phyloP scores from a whole-genome alignment of 2,329 filamentous ascomycete genomes.

The Coleophoma eucalyptorum region DNA sequence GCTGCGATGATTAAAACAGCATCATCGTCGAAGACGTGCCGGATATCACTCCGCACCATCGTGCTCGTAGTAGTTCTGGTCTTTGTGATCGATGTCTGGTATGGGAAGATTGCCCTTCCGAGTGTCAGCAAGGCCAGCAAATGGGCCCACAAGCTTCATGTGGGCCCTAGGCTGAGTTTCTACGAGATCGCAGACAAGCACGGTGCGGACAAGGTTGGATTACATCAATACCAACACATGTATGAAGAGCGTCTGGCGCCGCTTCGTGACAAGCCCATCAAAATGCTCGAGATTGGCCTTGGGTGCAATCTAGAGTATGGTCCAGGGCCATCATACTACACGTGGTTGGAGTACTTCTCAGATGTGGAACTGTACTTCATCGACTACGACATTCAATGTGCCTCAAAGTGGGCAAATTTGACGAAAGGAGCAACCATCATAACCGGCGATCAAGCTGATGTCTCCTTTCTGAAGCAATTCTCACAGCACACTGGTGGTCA shows the following conservation, averaged over 20 bases:
- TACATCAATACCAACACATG: slow-evolving; percentile 35
- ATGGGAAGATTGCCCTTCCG: too few species aligned
- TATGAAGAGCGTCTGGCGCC: slow-evolving; percentile 34
- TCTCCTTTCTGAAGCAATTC: slow-evolving; percentile 31
- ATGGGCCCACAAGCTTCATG: too few species aligned
- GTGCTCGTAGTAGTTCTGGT: too few species aligned
- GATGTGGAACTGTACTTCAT: slow-evolving; percentile 37
- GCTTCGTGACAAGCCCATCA: slow-evolving; percentile 28
- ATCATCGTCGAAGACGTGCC: too few species aligned
- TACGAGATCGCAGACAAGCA: slow-evolving; percentile 31
- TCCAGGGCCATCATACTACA: slow-evolving; percentile 34
- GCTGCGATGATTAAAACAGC: too few species aligned
- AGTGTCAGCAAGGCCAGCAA: too few species aligned
- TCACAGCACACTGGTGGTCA: slow-evolving; percentile 26
- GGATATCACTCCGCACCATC: too few species aligned
- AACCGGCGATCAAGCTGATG: slow-evolving; percentile 35
- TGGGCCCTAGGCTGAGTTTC: slow-evolving; percentile 13
- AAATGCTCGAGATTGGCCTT: slow-evolving; percentile 38
- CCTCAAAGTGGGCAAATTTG: slow-evolving; percentile 29
- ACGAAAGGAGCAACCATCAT: slow-evolving; percentile 33
- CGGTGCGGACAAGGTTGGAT: slow-evolving; percentile 36
- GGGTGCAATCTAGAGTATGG: slow-evolving; percentile 35
- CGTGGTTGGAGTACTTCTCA: slow-evolving; percentile 36
- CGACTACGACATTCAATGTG: slow-evolving; percentile 34
- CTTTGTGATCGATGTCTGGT: too few species aligned